Base-by-base conservation (phyloP, 768 basidiomycete genomes). In the Amanita thiersii region DNA sequence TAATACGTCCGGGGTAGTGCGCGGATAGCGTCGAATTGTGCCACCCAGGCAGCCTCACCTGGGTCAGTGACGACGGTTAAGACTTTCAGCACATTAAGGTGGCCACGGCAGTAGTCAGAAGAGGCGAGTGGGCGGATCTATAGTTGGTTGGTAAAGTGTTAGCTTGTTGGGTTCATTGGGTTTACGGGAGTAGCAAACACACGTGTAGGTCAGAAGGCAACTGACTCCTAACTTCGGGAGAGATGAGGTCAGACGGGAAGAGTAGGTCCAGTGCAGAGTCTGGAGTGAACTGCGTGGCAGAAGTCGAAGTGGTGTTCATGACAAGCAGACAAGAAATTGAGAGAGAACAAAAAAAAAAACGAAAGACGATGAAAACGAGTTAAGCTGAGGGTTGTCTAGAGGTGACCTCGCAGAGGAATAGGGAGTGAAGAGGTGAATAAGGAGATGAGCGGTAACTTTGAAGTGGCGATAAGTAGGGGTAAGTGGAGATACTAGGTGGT, bases 51-150 rank as follows among this genome's bases (percentile, higher is more conserved):
- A 0, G 63, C 62, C 28, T 77, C 68, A 19, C 87, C 77, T 37
- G 76, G 62, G 38, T 60, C 66, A 8, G 91, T 76, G 28, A 92
- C 75, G 20, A 84, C 75, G 3, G 73, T 74, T 47, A 99, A 79
- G 20, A 96, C 77, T 5, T 70, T 68, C 51, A 98, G 82, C 18
- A 96, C 77, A n/a, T 72, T 57, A 49, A 98, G 78, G 60, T 97
- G 91, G 3, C 82, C 81, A 24, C 90, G 78, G 4, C 55, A 53
- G 63, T 91, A 76, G 69, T 99, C 96, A 4, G 84, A 79, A 17
- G 79, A 78, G 0, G 90, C 79, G 14, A 99, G 72, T 0, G 96
- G 96, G 37, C 96, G 90, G 17, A 97, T 77, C 93, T 96, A 43
- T 12, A 48, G 17, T 42, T 23, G 36, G 26, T 18, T 17, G 19